phyloP scores from a whole-genome alignment of 441 rosid genomes.

The Mallotus repandus region DNA sequence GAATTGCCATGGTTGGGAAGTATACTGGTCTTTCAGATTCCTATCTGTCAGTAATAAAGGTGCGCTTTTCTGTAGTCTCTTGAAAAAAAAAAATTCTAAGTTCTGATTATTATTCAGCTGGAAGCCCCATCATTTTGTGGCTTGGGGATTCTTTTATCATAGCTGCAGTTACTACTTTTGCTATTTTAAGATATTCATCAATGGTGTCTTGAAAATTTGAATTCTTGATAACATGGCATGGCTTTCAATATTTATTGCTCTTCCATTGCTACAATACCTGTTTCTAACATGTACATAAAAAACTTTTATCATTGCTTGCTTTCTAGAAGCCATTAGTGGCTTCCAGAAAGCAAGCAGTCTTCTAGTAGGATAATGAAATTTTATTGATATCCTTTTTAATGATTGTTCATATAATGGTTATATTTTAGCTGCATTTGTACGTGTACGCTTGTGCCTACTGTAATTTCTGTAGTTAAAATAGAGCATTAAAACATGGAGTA shows the following conservation, averaged over 20 bases:
- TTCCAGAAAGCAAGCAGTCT: background rate
- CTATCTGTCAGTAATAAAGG: slow-evolving; percentile 80
- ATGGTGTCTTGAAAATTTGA: background rate
- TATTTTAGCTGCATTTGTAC: background rate
- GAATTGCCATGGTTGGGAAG: slow-evolving; percentile 81
- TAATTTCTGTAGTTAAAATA: background rate
- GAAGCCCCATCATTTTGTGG: slow-evolving; percentile 4
- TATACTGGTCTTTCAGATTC: slow-evolving; percentile 77
- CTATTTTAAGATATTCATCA: background rate
- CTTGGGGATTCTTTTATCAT: background rate
- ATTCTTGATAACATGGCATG: background rate
- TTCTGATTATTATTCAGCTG: background rate
- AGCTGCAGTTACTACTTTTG: background rate
- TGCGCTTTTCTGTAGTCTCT: slow-evolving; percentile 11
- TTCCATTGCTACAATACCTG: background rate
- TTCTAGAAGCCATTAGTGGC: no score
- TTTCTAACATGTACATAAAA: background rate
- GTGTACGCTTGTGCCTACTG: background rate
- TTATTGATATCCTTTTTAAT: background rate
- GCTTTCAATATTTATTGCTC: background rate
- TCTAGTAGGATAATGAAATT: background rate
- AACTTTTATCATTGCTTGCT: no score
- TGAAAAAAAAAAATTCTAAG: background rate
- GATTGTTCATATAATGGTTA: background rate
- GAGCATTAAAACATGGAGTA: background rate